phyloP scores from a whole-genome alignment of 306 rosid genomes.

The Alnus glutinosa region DNA sequence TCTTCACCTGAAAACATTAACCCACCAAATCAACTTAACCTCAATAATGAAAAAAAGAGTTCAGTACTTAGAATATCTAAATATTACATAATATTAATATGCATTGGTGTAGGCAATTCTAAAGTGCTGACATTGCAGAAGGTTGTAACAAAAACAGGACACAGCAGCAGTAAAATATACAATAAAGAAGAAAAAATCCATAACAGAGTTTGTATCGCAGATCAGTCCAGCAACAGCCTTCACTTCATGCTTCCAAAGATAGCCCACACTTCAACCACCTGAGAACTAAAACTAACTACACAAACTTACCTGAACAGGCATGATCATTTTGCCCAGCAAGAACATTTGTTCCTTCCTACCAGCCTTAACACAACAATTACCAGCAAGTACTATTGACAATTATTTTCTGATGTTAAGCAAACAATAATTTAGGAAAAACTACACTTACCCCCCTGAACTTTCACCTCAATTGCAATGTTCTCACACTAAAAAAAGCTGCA shows the following conservation, averaged over 20 bases:
- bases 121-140: background rate
- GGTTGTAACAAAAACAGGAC: background rate
- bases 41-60: background rate
- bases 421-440: background rate
- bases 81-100: background rate
- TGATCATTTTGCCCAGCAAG: background rate
- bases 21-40: background rate
- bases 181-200: background rate
- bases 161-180: background rate
- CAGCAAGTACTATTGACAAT: background rate
- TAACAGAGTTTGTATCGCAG: background rate
- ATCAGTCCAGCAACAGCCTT: background rate
- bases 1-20: slow-evolving; percentile 38
- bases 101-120: background rate
- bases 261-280: background rate
- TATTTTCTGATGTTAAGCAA: background rate
- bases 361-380: background rate
- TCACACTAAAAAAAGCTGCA: no score
- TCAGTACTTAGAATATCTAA: background rate
- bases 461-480: no score
- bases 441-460: no score
- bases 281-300: background rate
- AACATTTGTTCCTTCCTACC: background rate
- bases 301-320: background rate
- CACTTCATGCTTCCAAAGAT: background rate